Percentiles rank a stretch among this genome's conserved stretches.
Conservation (phyloP, 306 rosid genomes). For the Hippophae rhamnoides region DNA sequence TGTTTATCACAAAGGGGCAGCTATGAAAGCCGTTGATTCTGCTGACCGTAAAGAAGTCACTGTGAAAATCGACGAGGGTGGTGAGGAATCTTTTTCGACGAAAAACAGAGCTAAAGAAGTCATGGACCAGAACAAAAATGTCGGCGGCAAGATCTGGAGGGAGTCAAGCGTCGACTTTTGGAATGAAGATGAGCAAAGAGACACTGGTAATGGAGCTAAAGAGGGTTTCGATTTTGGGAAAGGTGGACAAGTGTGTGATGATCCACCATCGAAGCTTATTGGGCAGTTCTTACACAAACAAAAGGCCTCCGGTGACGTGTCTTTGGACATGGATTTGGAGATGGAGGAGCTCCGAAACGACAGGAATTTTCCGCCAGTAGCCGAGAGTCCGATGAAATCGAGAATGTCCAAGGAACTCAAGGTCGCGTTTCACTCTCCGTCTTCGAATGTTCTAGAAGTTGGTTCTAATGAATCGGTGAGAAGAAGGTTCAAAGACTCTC, state of each 20-base stretch:
- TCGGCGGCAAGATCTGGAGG: slow-evolving; percentile 27
- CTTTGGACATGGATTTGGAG: slow-evolving; percentile 87
- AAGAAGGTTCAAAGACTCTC: slow-evolving; percentile 37
- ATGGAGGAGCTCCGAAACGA: slow-evolving; percentile 67
- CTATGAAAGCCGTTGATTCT: slow-evolving; percentile 12
- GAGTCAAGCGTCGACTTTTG: slow-evolving; percentile 54
- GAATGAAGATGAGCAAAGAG: slow-evolving; percentile 4
- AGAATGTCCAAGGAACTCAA: slow-evolving; percentile 43
- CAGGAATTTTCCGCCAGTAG: slow-evolving; percentile 32
- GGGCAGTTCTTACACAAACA: slow-evolving; percentile 65
- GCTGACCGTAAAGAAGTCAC: slow-evolving; percentile 29
- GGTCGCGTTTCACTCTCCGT: slow-evolving; percentile 45
- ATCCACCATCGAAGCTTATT: slow-evolving; percentile 77
- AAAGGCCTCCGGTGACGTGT: slow-evolving; percentile 58
- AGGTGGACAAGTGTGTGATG: slow-evolving; percentile 37
- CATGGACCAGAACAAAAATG: background rate
- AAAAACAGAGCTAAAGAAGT: background rate
- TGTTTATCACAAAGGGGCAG: background rate
- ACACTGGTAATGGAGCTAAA: background rate
- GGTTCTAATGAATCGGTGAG: slow-evolving; percentile 27
- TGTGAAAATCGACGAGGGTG: slow-evolving; percentile 44
- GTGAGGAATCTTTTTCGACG: background rate
- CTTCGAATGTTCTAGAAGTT: slow-evolving; percentile 13
- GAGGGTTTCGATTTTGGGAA: slow-evolving; percentile 38
- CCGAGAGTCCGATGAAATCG: slow-evolving; percentile 39